These are phyloP conservation scores for Carex littledalei DNA, from an alignment of 176 grass and related monocot species.

Conservation along the genomic window DNA sequence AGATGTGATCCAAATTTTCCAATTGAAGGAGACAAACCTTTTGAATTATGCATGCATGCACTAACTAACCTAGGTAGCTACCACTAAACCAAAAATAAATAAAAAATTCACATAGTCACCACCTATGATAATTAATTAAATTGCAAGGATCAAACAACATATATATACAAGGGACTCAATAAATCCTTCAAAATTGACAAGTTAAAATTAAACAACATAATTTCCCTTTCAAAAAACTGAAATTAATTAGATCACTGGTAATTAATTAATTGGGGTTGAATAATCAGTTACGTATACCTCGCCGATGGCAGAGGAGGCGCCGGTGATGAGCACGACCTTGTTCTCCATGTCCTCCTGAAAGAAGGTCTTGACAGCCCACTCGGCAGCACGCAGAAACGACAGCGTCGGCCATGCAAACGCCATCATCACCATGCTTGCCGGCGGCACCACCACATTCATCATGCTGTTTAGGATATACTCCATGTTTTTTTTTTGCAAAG, in stretches of 20 bases:
- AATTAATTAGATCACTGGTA: background rate
- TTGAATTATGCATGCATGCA: background rate
- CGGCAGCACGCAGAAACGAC: conserved; percentile 46
- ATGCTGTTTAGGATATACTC: conserved; percentile 43
- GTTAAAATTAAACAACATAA: background rate
- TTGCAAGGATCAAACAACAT: background rate
- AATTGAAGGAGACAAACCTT: background rate
- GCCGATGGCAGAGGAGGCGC: conserved; percentile 74
- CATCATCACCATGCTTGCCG: conserved; percentile 93
- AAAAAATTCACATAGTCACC: background rate
- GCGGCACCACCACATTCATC: conserved; percentile 75
- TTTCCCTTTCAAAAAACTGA: background rate
- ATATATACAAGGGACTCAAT: background rate
- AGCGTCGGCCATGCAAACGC: conserved; percentile 86
- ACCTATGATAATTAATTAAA: background rate
- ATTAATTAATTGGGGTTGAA: background rate
- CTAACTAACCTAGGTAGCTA: background rate
- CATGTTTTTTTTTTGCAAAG: conserved; percentile 20
- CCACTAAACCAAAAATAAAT: background rate
- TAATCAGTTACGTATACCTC: conserved; percentile 33
- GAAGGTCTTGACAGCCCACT: conserved; percentile 58
- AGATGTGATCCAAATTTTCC: background rate
- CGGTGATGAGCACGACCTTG: conserved; percentile 81
- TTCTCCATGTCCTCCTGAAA: conserved; percentile 58
- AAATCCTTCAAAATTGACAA: background rate